Base-by-base conservation (phyloP, 2,329 filamentous ascomycete genomes). In the Ascocoryne sarcoides region DNA sequence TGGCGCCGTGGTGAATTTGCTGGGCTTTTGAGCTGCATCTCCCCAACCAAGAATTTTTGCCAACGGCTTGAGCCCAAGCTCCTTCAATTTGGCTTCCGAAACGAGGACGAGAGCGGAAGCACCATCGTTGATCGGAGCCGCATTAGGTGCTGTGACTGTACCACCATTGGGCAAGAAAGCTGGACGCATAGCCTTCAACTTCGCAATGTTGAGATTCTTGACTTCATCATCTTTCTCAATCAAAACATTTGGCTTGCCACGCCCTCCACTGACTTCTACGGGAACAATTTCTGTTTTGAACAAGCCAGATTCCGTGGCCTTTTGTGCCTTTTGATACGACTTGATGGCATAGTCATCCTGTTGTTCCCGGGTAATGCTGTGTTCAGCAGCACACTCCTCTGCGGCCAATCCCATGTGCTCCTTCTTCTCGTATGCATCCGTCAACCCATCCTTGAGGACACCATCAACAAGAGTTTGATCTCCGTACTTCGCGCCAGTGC, bases 1-100 rank as follows among this genome's bases (percentile, higher is more conserved):
- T 8, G 92, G 92, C 7, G 92, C 84, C 36, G 88, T 92, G 52
- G 92, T 98, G 76, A 98, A 98, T 64, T 92, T 92, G 69, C 82
- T 84, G 30, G 92, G 90, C 60, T 85, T 79, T 52, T 93, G 82
- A 49, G 84, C 92, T 43, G 92, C 90, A 60, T 98, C 92, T 55
- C 81, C 92, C 92, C 92, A 98, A 57, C 92, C 92, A 47, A 92
- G 81, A 59, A 98, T 96, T 75, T 93, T 95, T 60, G 87, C 92
- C 49, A 98, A 74, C 42, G 92, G 92, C 66, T 84, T 95, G 51
- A 96, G 73, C 58, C 80, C 80, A 52, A 95, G 82, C 67, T 92
- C 81, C 73, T 95, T 89, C 58, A 98, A 72, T 68, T 93, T 94
- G 45, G 82, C 82, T 70, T 95, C 90, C 31, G 89, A 95, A 55